Percentiles rank a stretch among this genome's conserved stretches.
phyloP scores from a whole-genome alignment of 179 eudicot species.

The Camellia oleifera region DNA sequence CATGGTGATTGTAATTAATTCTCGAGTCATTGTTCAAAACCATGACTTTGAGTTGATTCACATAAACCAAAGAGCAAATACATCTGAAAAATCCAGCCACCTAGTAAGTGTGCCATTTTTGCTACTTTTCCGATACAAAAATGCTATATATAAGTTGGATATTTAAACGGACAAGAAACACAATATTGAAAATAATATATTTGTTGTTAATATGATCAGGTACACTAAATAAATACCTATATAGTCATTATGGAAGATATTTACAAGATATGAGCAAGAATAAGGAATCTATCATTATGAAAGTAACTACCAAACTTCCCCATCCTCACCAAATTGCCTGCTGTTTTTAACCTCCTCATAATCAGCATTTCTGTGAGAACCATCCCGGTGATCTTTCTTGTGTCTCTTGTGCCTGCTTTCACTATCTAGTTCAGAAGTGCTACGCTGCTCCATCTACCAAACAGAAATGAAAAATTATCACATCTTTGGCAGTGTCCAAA shows the following conservation, averaged over 20 bases:
- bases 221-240: background rate
- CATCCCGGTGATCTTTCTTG: constrained; percentile 61
- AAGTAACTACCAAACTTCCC: constrained; percentile 28
- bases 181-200: background rate
- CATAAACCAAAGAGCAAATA: background rate
- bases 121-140: background rate
- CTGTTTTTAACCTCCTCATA: constrained; percentile 57
- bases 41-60: background rate
- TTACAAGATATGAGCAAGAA: constrained; percentile 10
- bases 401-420: constrained; percentile 67
- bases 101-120: background rate
- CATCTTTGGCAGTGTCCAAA: constrained; percentile 1
- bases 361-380: constrained; percentile 49
- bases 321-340: constrained; percentile 60
- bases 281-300: background rate
- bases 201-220: background rate
- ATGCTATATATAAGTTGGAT: background rate
- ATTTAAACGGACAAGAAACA: background rate
- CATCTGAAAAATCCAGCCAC: constrained; percentile 1
- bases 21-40: background rate
- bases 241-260: constrained; percentile 5
- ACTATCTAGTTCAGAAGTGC: constrained; percentile 47
- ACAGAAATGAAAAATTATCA: background rate
- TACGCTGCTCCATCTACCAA: constrained; percentile 42
- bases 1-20: background rate